These are phyloP conservation scores for Ziziphus jujuba DNA, from an alignment of 306 rosid species.

Conservation along the genomic window DNA sequence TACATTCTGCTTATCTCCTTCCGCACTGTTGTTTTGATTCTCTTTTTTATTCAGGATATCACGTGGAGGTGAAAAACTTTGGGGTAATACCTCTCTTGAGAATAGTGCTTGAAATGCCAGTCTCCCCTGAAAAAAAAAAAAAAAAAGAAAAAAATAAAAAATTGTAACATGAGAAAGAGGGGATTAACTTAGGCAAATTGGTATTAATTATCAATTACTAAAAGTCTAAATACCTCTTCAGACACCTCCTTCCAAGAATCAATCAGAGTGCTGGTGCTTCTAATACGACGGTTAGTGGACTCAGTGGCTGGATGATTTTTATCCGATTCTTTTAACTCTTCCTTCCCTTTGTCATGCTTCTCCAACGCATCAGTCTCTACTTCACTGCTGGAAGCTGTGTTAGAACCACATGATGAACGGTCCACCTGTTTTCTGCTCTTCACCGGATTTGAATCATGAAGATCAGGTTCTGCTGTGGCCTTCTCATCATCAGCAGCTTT, in stretches of 20 bases:
- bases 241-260: slow-evolving; percentile 88
- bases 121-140: slow-evolving; percentile 60
- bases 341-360: slow-evolving; percentile 61
- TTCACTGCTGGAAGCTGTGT: slow-evolving; percentile 86
- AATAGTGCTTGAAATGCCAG: slow-evolving; percentile 88
- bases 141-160: too few relatives aligned
- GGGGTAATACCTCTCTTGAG: slow-evolving; percentile 81
- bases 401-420: slow-evolving; percentile 96
- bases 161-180: slow-evolving; percentile 32
- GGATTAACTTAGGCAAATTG: slow-evolving; percentile 13
- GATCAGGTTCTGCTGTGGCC: slow-evolving; percentile 47
- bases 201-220: slow-evolving; percentile 12
- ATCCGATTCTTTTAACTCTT: slow-evolving; percentile 60
- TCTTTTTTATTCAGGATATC: slow-evolving; percentile 37
- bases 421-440: slow-evolving; percentile 68
- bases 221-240: slow-evolving; percentile 63
- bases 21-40: slow-evolving; percentile 31
- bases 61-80: slow-evolving; percentile 82
- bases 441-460: slow-evolving; percentile 48
- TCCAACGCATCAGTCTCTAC: slow-evolving; percentile 76
- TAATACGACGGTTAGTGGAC: slow-evolving; percentile 53
- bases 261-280: slow-evolving; percentile 46
- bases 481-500: slow-evolving; percentile 52
- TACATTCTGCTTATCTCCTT: slow-evolving; percentile 32
- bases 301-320: slow-evolving; percentile 47